Conservation (phyloP, 148 eudicot genomes). For the Vaccinium vitisidaea region DNA sequence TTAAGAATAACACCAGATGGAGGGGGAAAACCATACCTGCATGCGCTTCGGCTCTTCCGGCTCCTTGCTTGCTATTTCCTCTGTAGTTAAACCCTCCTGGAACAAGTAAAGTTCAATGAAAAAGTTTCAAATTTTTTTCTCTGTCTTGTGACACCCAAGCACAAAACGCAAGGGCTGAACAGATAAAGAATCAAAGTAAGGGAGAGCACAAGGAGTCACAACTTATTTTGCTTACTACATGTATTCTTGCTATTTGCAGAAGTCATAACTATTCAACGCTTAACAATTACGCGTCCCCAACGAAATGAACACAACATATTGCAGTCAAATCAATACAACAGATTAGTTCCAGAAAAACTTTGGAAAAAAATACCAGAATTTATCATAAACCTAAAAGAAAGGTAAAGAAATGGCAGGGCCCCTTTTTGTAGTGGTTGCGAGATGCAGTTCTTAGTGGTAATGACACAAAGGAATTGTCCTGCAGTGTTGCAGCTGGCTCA, state of each 20-base stretch:
- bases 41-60: constrained; percentile 73
- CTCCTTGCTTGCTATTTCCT: constrained; percentile 77
- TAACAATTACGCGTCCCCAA: not conserved
- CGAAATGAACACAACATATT: not conserved
- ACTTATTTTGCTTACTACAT: not conserved
- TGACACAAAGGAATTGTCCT: not conserved
- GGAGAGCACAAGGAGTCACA: not conserved
- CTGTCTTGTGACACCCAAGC: not conserved
- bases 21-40: constrained; percentile 52
- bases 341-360: not conserved
- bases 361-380: not conserved
- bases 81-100: constrained; percentile 89
- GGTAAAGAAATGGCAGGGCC: not conserved
- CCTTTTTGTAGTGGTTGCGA: not conserved
- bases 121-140: not conserved
- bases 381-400: not conserved
- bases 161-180: not conserved
- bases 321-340: not conserved
- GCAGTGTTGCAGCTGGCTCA: not conserved
- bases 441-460: not conserved
- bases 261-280: not conserved
- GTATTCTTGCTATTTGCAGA: not conserved
- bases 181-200: not conserved
- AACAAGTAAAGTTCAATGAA: not conserved
- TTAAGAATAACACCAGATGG: not conserved